These are phyloP conservation scores for Vigna hirtella DNA, from an alignment of 306 rosid species.

Conservation along the genomic window DNA sequence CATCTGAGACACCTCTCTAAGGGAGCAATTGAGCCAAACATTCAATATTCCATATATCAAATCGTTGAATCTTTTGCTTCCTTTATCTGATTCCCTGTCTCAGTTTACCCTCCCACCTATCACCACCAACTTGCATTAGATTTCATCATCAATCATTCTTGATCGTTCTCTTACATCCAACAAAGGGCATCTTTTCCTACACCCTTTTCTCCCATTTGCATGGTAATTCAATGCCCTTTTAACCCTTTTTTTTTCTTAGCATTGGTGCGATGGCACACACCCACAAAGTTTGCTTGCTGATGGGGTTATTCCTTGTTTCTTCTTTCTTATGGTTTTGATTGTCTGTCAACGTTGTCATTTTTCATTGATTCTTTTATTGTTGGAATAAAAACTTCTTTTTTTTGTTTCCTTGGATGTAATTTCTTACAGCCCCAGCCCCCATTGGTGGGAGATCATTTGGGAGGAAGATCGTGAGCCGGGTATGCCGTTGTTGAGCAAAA, in stretches of 20 bases:
- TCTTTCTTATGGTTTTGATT: slow-evolving; percentile 40
- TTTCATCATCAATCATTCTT: slow-evolving; percentile 35
- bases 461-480: slow-evolving; percentile 47
- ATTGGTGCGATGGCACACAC: background rate
- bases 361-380: background rate
- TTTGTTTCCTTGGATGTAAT: slow-evolving; percentile 32
- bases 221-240: slow-evolving; percentile 51
- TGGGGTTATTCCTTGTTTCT: slow-evolving; percentile 73
- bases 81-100: slow-evolving; percentile 62
- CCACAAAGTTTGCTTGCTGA: slow-evolving; percentile 58
- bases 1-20: slow-evolving; percentile 78
- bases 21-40: slow-evolving; percentile 59
- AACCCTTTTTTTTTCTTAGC: background rate
- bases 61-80: slow-evolving; percentile 60
- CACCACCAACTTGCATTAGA: slow-evolving; percentile 30
- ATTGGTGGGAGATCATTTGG: slow-evolving; percentile 48
- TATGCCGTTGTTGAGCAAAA: slow-evolving; percentile 48
- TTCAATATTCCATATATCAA: background rate
- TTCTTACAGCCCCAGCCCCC: slow-evolving; percentile 51
- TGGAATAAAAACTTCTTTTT: background rate
- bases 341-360: slow-evolving; percentile 6
- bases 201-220: slow-evolving; percentile 43
- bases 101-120: slow-evolving; percentile 40
- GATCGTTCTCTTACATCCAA: slow-evolving; percentile 29
- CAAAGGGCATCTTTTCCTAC: slow-evolving; percentile 42